These are phyloP conservation scores for Pythium aristosporum DNA, from an alignment of 352 stramenopile species.

Conservation along the genomic window DNA sequence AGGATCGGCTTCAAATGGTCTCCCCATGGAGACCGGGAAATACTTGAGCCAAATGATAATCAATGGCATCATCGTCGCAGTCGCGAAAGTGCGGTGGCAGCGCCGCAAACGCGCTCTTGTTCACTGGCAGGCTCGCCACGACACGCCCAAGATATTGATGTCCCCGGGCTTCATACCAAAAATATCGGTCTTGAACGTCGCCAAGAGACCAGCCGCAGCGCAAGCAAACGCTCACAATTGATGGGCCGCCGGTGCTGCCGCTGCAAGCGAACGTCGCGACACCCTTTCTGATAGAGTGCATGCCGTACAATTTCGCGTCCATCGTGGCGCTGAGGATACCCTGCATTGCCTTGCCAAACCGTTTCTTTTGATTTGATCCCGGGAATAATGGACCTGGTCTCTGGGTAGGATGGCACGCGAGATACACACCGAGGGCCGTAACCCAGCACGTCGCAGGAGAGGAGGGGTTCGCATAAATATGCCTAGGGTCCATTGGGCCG, in stretches of 20 bases:
- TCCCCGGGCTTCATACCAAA: constrained; percentile 11
- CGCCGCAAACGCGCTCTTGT: background rate
- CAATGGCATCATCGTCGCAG: background rate
- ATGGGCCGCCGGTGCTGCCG: constrained; percentile 9
- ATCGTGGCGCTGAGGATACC: background rate
- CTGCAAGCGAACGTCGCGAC: constrained; percentile 17
- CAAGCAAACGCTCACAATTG: constrained; percentile 13
- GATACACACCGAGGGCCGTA: constrained; percentile 1
- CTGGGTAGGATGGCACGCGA: constrained; percentile 5
- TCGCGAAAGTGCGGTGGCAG: background rate
- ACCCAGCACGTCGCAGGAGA: too few species aligned
- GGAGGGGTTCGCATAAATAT: too few species aligned
- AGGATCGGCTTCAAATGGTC: background rate
- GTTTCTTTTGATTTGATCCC: background rate
- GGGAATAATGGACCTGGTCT: constrained; percentile 1
- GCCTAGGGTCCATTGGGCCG: too few species aligned
- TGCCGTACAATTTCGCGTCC: constrained; percentile 6
- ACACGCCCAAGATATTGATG: constrained; percentile 13
- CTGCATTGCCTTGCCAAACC: background rate
- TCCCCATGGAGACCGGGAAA: background rate
- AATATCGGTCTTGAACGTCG: constrained; percentile 13
- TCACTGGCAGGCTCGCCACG: constrained; percentile 10
- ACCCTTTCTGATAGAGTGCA: constrained; percentile 10
- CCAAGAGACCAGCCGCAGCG: constrained; percentile 16
- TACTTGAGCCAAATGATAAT: background rate